Evolutionary conservation across 129 eudicot species (phyloP).

Genomic region (sunflower (Helianthus annuus)): DNA sequence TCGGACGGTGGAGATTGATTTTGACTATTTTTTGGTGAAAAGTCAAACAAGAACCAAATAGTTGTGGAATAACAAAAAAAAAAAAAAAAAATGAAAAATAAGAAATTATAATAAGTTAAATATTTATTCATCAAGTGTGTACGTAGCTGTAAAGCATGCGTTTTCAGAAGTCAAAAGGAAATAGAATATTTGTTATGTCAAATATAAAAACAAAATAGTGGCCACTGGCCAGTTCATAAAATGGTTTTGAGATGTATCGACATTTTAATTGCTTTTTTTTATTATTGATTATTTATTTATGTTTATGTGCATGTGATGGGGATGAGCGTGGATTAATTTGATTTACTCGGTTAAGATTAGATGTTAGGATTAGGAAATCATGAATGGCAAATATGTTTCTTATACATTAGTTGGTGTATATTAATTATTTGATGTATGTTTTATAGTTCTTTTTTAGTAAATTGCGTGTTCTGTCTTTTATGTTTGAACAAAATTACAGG

Average conservation of each 20-base stretch:
- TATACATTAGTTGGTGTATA: too few species aligned
- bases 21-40: constrained; percentile 18
- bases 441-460: too few species aligned
- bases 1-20: constrained; percentile 37
- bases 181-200: background rate
- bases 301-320: background rate
- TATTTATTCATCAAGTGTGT: background rate
- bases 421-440: too few species aligned
- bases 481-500: too few species aligned
- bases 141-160: background rate
- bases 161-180: background rate
- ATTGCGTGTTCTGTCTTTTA: too few species aligned
- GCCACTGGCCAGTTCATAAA: background rate
- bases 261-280: background rate
- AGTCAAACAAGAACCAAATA: constrained; percentile 33
- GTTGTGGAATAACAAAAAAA: background rate
- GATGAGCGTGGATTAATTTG: too few species aligned
- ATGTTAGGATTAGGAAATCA: too few species aligned
- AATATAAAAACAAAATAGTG: background rate
- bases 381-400: too few species aligned
- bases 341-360: too few species aligned
- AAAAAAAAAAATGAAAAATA: too few species aligned
- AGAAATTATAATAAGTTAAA: too few species aligned
- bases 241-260: background rate
- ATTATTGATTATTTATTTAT: too few species aligned